Evolutionary conservation across 1,284 basidiomycete genomes (phyloP), one percentile per base, ranked within the genome.

Genomic region (Stygiomarasmius scandens): DNA sequence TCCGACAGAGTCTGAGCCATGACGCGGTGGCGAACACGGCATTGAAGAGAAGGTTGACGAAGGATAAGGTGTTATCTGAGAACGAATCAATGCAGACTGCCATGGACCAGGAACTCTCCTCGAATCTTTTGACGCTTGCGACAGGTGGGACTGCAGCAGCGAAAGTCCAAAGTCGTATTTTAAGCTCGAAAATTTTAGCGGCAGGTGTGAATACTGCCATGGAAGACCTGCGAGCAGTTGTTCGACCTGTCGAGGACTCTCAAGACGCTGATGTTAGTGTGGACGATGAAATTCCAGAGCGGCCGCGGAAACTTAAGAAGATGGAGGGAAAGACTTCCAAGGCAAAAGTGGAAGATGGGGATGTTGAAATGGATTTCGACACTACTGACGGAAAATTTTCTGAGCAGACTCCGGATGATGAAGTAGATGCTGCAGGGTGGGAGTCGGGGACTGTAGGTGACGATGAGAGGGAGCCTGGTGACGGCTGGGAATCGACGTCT

Each of bases 181-280:
- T 90, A 45, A 93, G 91, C 65, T 89, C 89, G 1, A 95, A 92
- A 69, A 71, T 80, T 19, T 76, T 95, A 11, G 87, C 92, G 0
- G 77, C 81, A 12, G 84, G 84, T 61, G 77, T 93, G 2, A 74
- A 75, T 16, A 66, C 68, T 20, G 80, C 83, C 16, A 67, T 95
- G 0, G 75, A 80, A 9, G 76, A 79, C 58, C 65, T 92, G 9
- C 74, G 72, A 61, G 65, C 69, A 22, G 62, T 83, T 41, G 56
- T 87, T 10, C 68, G 78, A 48, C 80, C 79, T 27, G 65, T 65
- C 43, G 56, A 60, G 51, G 70, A 71, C 49, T 58, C 61, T 22
- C 58, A 66, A 12, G 63, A 63, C 43, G 56, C 27, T n/a, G 44
- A 52, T 29, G 27, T 57, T 24, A 48, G 55, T 22, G 53, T 60